Evolutionary conservation across 2,329 filamentous ascomycete genomes (phyloP).

Genomic region (Ilyonectria robusta): DNA sequence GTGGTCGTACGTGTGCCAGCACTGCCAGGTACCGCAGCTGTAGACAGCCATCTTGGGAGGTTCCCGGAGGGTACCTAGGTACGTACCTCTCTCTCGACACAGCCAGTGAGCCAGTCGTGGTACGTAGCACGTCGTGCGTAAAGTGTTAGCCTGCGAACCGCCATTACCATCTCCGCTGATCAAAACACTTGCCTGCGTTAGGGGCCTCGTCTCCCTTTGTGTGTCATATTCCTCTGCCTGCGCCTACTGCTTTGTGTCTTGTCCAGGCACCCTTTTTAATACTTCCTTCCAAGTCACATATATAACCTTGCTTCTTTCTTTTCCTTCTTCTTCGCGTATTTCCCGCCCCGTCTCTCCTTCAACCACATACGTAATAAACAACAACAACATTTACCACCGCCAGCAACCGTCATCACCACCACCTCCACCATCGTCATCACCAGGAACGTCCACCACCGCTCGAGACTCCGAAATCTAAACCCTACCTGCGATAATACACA

Average conservation of each 20-base stretch:
- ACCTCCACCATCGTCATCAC: slow-evolving; percentile 12
- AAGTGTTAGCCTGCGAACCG: slow-evolving; percentile 10
- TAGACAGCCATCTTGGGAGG: slow-evolving; percentile 12
- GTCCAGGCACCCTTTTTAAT: background rate
- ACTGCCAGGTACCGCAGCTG: slow-evolving; percentile 6
- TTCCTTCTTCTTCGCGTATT: slow-evolving; percentile 21
- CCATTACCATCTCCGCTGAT: slow-evolving; percentile 4
- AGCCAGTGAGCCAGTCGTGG: background rate
- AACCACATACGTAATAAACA: slow-evolving; percentile 23
- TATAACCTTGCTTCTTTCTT: slow-evolving; percentile 30
- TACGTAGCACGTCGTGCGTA: background rate
- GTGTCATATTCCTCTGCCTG: background rate
- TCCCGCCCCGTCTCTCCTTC: slow-evolving; percentile 8
- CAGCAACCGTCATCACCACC: slow-evolving; percentile 15
- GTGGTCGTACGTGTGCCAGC: slow-evolving; percentile 13
- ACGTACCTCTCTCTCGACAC: slow-evolving; percentile 8
- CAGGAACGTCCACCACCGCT: slow-evolving; percentile 1
- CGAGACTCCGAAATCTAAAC: background rate
- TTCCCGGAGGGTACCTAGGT: slow-evolving; percentile 14
- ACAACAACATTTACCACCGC: background rate
- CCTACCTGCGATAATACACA: background rate
- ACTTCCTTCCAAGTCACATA: slow-evolving; percentile 16
- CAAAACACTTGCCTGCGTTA: slow-evolving; percentile 12
- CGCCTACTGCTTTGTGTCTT: background rate
- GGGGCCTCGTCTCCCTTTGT: background rate